Evolutionary conservation across 805 yeast species (phyloP), one percentile per base, ranked within the genome.

Genomic region (Grigorovia humatica): DNA sequence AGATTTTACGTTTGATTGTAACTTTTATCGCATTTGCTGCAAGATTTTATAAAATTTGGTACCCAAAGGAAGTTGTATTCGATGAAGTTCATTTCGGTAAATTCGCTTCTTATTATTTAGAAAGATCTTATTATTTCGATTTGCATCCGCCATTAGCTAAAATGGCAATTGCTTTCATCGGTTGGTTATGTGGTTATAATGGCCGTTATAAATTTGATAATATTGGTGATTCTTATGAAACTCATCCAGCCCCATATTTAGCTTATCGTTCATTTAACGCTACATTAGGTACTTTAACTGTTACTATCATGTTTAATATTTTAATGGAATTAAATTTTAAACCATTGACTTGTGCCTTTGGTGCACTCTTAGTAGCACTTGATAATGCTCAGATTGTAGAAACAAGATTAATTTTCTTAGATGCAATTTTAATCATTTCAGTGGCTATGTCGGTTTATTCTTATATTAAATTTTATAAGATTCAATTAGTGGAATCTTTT

Each of bases 91-190:
- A 86, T 67, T 86, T 86, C 61, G 95, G 95, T 41, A 85, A 85
- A 61, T 85, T 85, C 66, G 91, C 91, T 8, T 79, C 88, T 1
- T 84, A 85, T 69, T 91, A 91, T 68, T 71, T 91, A 54, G 86
- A 91, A 68, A 77, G 96, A 55, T 85, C 96, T 0, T 93, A 87
- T 68, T 93, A 88, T 68, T 93, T 93, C 63, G 99, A 93, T 70
- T 81, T 93, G 49, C 99, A 93, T 70, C 99, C 99, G 9, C 99
- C 99, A 20, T 88, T 93, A 69, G 99, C 96, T 51, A 93, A 93
- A 68, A 75, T 93, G 66, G 74, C 90, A 58, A 88, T 91, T 69
- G 98, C 98, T 0, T 76, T 82, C 53, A 88, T 84, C 43, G 99
- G 99, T 44, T 88, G 83, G 75, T 61, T 93, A 23, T 81, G 84